Evolutionary conservation across 2,329 filamentous ascomycete species (phyloP).

Genomic region (Aspergillus proliferans): DNA sequence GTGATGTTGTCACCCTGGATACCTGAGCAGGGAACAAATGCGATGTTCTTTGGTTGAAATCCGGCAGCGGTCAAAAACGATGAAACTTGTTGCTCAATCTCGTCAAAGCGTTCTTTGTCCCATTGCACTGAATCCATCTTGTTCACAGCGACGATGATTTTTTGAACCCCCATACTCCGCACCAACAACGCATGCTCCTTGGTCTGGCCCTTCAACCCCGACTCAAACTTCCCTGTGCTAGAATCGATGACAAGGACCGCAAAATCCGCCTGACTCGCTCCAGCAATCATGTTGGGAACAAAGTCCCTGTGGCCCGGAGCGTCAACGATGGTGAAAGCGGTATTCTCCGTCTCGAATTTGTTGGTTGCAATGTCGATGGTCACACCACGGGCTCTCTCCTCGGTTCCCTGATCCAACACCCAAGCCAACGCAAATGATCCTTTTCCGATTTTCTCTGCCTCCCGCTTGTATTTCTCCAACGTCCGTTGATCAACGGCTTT

Average conservation of each 20-base stretch:
- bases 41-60: conserved; percentile 73
- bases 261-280: conserved; percentile 91
- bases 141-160: conserved; percentile 85
- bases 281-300: conserved; percentile 98
- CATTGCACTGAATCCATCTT: conserved; percentile 86
- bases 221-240: conserved; percentile 84
- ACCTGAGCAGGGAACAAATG: conserved; percentile 84
- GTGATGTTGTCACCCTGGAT: conserved; percentile 80
- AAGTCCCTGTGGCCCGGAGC: conserved; percentile 93
- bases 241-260: conserved; percentile 92
- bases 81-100: conserved; percentile 76
- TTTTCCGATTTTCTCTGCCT: conserved; percentile 88
- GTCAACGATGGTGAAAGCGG: conserved; percentile 87
- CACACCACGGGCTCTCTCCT: conserved; percentile 83
- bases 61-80: conserved; percentile 77
- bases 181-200: conserved; percentile 87
- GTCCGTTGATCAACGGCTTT: conserved; percentile 83
- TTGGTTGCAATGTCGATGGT: conserved; percentile 97
- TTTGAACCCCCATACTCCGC: conserved; percentile 82
- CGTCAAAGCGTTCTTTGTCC: conserved; percentile 74
- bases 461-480: conserved; percentile 78
- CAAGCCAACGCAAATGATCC: conserved; percentile 93
- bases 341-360: conserved; percentile 82
- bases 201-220: conserved; percentile 86
- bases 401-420: conserved; percentile 87